A percentile compares a stretch with the other conserved stretches of the same genome.
Conservation (phyloP, 2,329 filamentous ascomycete genomes). For the Fusarium pininemorale region DNA sequence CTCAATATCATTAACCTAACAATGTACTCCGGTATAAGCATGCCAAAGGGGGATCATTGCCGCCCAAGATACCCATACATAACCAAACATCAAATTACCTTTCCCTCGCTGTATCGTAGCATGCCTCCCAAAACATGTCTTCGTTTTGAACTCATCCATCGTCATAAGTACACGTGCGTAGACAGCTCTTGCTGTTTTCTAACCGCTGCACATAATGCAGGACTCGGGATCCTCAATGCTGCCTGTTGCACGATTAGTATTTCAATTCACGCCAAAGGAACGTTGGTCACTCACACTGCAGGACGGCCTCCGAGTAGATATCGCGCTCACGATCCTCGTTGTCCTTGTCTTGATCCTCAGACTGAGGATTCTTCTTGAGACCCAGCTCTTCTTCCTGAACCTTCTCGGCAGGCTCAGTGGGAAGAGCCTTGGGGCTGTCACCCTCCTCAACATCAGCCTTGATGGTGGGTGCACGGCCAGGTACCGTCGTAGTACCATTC, state of each 20-base stretch:
- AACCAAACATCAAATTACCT: conserved; percentile 37
- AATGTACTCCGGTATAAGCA: conserved; percentile 34
- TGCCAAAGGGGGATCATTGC: conserved; percentile 21
- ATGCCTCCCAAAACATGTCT: conserved; percentile 38
- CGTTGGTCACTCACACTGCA: conserved; percentile 74
- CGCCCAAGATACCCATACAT: conserved; percentile 25
- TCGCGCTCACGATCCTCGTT: conserved; percentile 83
- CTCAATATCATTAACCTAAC: conserved; percentile 18
- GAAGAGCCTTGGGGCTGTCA: conserved; percentile 80
- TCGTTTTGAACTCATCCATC: conserved; percentile 45
- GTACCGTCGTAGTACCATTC: conserved; percentile 73
- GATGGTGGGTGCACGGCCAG: conserved; percentile 72
- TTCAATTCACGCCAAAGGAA: neutral
- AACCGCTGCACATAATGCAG: conserved; percentile 98
- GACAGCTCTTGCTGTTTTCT: conserved; percentile 41
- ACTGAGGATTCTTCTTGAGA: conserved; percentile 64
- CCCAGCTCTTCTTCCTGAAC: conserved; percentile 71
- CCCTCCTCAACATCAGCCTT: conserved; percentile 81
- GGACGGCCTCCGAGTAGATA: conserved; percentile 92
- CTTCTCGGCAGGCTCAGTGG: conserved; percentile 73
- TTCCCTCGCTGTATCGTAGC: conserved; percentile 31
- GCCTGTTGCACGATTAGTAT: conserved; percentile 60
- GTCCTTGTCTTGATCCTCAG: conserved; percentile 77
- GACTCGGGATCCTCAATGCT: conserved; percentile 97
- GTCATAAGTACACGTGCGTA: conserved; percentile 43